Percentiles rank a stretch among this genome's conserved stretches.
phyloP scores from a whole-genome alignment of 257 asterid genomes.

The Solanum boliviense region DNA sequence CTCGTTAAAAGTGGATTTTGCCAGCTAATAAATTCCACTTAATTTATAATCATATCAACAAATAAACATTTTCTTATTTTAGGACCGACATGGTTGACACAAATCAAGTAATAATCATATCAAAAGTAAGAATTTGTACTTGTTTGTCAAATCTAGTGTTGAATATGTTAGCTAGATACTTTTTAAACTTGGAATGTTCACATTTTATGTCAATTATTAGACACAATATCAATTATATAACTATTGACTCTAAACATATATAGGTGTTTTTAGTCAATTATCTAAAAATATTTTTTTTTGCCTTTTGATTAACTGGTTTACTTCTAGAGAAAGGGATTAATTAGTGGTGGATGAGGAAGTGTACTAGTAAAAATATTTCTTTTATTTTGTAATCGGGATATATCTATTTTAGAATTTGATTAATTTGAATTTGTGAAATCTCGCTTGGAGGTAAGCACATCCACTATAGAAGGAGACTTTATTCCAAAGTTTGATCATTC shows the following conservation, averaged over 20 bases:
- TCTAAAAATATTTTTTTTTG: neutral
- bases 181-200: neutral
- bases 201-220: neutral
- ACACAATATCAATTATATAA: neutral
- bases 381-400: neutral
- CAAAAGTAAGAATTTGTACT: neutral
- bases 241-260: neutral
- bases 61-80: neutral
- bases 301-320: neutral
- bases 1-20: too few species aligned
- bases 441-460: rapidly evolving
- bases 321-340: neutral
- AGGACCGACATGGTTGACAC: neutral
- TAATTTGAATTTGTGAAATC: neutral
- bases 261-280: neutral
- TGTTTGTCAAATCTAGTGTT: neutral
- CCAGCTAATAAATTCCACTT: neutral
- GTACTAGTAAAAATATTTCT: neutral
- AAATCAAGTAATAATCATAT: neutral
- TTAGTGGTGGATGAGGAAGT: neutral
- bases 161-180: neutral
- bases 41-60: neutral
- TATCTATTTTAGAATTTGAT: neutral
- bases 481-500: neutral
- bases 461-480: neutral